Percentiles rank a stretch among this genome's conserved stretches.
Conservation (phyloP, 2,329 filamentous ascomycete species). For the Aureobasidium sp. region DNA sequence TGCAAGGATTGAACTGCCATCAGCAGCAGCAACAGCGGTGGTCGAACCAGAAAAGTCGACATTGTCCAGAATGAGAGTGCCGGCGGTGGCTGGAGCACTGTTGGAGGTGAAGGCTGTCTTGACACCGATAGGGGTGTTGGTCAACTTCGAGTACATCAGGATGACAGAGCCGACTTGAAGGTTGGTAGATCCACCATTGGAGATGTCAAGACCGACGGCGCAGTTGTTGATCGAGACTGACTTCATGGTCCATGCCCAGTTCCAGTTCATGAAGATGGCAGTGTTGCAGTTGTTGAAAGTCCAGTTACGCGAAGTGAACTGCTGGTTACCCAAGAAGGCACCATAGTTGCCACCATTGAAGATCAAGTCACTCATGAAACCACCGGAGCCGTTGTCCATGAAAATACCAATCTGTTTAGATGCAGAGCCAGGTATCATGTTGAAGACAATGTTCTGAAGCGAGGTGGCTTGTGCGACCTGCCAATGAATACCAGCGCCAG, state of each 20-base stretch:
- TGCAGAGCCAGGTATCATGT: slow-evolving; percentile 43
- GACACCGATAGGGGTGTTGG: slow-evolving; percentile 68
- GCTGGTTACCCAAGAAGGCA: slow-evolving; percentile 57
- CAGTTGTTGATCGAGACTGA: slow-evolving; percentile 42
- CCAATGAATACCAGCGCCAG: slow-evolving; percentile 44
- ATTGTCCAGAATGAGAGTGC: slow-evolving; percentile 80
- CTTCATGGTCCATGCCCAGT: slow-evolving; percentile 46
- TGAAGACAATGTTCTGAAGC: slow-evolving; percentile 56
- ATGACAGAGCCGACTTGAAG: slow-evolving; percentile 83
- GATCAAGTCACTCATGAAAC: slow-evolving; percentile 52
- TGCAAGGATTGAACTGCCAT: slow-evolving; percentile 60
- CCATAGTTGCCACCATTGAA: slow-evolving; percentile 57
- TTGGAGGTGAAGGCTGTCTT: slow-evolving; percentile 65
- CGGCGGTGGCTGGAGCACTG: slow-evolving; percentile 62
- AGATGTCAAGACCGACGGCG: slow-evolving; percentile 44
- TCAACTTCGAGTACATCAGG: slow-evolving; percentile 72
- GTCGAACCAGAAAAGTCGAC: slow-evolving; percentile 60
- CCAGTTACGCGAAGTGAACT: slow-evolving; percentile 49
- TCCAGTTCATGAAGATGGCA: slow-evolving; percentile 49
- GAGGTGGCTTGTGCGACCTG: slow-evolving; percentile 51
- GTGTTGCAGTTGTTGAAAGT: slow-evolving; percentile 45
- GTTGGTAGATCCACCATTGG: slow-evolving; percentile 37
- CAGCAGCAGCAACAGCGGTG: slow-evolving; percentile 55
- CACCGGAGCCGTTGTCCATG: slow-evolving; percentile 54
- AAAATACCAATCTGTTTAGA: slow-evolving; percentile 53